Evolutionary conservation across 2,329 filamentous ascomycete species (phyloP), one percentile per base, ranked within the genome.

Genomic region (Didymella arachidicola): DNA sequence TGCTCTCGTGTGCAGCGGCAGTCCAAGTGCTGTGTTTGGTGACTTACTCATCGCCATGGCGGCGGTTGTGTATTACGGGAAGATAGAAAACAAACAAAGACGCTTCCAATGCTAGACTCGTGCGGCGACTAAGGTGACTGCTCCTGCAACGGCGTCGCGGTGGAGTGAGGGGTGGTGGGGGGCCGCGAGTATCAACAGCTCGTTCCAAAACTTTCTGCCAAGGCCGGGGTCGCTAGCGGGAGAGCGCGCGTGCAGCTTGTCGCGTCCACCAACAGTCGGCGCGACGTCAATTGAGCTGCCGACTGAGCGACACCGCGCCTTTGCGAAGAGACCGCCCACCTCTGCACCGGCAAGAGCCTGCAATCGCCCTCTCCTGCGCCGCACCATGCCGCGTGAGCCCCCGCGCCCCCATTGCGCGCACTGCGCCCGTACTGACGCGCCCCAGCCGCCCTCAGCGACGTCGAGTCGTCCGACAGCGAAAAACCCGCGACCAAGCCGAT

Each of bases 11-110:
- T 14, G 30, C 30, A 16, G 11, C 30, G 14, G 30, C 16, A 14
- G 30, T 22, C 22, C 22, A 11, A 1, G 30, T 32, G 12, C 4
- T 32, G 36, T 39, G 4, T 39, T 16, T 58, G 55, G 45, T 39
- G 27, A 78, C 76, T 69, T 74, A 79, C 77, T 72, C 77, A 78
- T 79, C 62, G 73, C 74, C 70, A 75, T 76, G 39, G 56, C 74
- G 71, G 51, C 60, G 42, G 61, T 38, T 36, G 26, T 59, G 50
- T 45, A 10, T 32, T 8, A 2, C 7, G 16, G 12, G 7, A 4
- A 48, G 44, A 46, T 45, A 50, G 53, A 53, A 53, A 39, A 48
- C 57, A 19, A 25, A 51, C 57, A 48, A 46, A 44, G 50, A 30
- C 48, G 54, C 12, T 43, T 32, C 25, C 47, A 30, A 55, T 51